phyloP scores from a whole-genome alignment of 2,329 filamentous ascomycete species.

The Fusarium continuum region DNA sequence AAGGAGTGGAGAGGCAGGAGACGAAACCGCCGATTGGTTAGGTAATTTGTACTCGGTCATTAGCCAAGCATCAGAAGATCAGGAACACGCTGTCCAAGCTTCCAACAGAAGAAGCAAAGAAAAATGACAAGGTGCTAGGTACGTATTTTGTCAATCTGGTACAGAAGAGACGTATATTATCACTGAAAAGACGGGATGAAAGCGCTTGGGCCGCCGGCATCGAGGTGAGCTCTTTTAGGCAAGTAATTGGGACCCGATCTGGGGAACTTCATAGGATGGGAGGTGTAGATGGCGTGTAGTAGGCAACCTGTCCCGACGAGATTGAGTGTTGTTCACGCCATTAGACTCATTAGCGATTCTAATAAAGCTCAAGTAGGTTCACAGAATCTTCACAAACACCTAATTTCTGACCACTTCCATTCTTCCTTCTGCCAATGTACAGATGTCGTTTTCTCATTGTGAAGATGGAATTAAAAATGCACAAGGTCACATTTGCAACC shows the following conservation, averaged over 20 bases:
- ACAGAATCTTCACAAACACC: neutral
- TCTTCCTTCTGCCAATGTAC: conserved; percentile 7
- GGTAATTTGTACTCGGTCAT: conserved; percentile 19
- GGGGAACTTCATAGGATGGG: conserved; percentile 2
- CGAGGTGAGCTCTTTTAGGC: conserved; percentile 5
- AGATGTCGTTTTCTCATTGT: neutral
- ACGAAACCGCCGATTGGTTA: conserved; percentile 39
- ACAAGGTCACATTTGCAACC: conserved; percentile 37
- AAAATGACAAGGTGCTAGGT: too few relatives aligned
- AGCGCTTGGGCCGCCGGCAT: conserved; percentile 1
- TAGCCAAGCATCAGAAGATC: conserved; percentile 9
- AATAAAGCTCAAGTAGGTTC: neutral
- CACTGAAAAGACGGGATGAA: neutral
- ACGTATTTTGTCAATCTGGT: neutral
- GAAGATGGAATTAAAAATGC: conserved; percentile 31
- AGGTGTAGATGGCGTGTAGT: conserved; percentile 4
- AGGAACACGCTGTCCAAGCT: conserved; percentile 17
- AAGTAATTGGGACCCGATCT: conserved; percentile 1
- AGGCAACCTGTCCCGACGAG: neutral
- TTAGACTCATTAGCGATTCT: neutral
- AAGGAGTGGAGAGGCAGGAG: conserved; percentile 4
- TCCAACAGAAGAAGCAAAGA: conserved; percentile 11
- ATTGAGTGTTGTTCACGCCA: neutral
- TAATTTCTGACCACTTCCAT: conserved; percentile 7
- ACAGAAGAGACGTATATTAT: neutral